A percentile compares a stretch with the other conserved stretches of the same genome.
These are phyloP conservation scores for Loxodes magnus DNA, from an alignment of 73 alveolate species.

Conservation along the genomic window DNA sequence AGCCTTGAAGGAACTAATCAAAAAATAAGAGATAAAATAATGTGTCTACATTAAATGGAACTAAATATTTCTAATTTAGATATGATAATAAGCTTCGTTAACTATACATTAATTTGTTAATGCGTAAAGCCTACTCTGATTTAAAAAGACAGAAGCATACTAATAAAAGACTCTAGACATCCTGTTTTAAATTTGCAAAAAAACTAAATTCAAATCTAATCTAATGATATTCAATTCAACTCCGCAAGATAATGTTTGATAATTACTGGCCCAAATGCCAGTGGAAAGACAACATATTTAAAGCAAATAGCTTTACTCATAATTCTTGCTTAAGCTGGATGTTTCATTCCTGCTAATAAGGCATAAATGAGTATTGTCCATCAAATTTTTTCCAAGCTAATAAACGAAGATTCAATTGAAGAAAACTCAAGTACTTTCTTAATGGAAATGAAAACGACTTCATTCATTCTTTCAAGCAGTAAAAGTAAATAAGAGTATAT, in stretches of 20 bases:
- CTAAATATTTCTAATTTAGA: no score
- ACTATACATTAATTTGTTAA: no score
- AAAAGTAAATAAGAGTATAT: constrained; percentile 52
- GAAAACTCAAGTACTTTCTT: constrained; percentile 79
- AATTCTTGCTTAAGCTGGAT: constrained; percentile 83
- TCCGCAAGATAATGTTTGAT: not conserved
- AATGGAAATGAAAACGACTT: constrained; percentile 89
- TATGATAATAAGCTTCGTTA: no score
- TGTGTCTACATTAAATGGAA: no score
- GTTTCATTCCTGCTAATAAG: constrained; percentile 81
- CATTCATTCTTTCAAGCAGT: constrained; percentile 63
- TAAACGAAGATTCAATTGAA: constrained; percentile 78
- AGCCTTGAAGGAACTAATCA: no score
- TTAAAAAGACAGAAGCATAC: no score
- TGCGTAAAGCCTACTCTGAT: no score
- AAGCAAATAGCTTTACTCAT: constrained; percentile 70
- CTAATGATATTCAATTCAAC: not conserved
- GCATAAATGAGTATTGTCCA: constrained; percentile 68
- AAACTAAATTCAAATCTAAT: not conserved
- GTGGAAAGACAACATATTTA: constrained; percentile 89
- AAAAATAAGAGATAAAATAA: no score
- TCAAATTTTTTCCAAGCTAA: constrained; percentile 84
- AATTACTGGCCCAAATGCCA: constrained; percentile 93
- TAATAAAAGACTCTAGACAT: no score
- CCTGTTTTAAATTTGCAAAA: not conserved